phyloP scores from a whole-genome alignment of 2,329 filamentous ascomycete species.

The Trichoderma guizhouense region DNA sequence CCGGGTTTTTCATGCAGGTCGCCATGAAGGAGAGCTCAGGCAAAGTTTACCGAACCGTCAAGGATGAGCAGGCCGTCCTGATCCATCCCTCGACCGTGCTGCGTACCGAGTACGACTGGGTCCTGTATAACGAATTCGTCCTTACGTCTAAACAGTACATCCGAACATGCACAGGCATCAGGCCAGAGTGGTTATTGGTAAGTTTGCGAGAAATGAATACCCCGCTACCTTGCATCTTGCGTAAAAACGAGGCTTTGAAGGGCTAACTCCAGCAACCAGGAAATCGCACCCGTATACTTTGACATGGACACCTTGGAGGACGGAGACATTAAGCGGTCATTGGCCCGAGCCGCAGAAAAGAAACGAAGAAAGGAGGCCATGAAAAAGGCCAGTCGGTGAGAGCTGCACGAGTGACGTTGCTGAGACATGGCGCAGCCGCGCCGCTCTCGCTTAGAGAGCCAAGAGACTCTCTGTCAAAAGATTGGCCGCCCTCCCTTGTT shows the following conservation, averaged over 20 bases:
- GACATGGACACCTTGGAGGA: slow-evolving; percentile 79
- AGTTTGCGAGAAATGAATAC: slow-evolving; percentile 31
- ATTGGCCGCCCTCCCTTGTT: not conserved
- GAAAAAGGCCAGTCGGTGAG: slow-evolving; percentile 43
- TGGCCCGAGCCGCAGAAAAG: slow-evolving; percentile 57
- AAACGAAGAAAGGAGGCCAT: slow-evolving; percentile 57
- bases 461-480: not conserved
- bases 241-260: not conserved
- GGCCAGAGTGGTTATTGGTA: slow-evolving; percentile 91
- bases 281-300: slow-evolving; percentile 92
- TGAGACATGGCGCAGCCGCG: not conserved
- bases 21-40: slow-evolving; percentile 86
- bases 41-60: slow-evolving; percentile 92
- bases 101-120: slow-evolving; percentile 87
- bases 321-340: slow-evolving; percentile 74
- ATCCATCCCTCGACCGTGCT: slow-evolving; percentile 92
- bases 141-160: slow-evolving; percentile 98
- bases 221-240: not conserved
- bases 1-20: slow-evolving; percentile 99
- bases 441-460: not conserved
- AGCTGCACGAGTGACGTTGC: not conserved
- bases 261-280: slow-evolving; percentile 47
- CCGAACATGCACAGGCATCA: slow-evolving; percentile 84
- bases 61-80: slow-evolving; percentile 91
- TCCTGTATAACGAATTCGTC: slow-evolving; percentile 97